Evolutionary conservation across 2,329 filamentous ascomycete genomes (phyloP), one percentile per base, ranked within the genome.

Genomic region (Colletotrichum spaethianum): DNA sequence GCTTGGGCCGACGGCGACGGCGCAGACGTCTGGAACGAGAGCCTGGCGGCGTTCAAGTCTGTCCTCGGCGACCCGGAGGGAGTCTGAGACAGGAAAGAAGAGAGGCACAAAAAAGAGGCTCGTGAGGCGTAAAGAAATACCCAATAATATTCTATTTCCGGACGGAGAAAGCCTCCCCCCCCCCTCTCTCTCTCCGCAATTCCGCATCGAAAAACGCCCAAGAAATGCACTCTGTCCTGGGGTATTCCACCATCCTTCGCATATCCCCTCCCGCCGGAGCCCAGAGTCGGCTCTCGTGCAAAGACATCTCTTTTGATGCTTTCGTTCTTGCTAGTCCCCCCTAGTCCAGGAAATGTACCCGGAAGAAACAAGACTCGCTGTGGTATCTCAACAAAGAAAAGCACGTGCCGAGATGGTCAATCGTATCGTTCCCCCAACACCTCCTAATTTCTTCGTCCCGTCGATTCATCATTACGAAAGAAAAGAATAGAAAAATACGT

Each of bases 11-110:
- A 82, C 60, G 79, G 81, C 2, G 80, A 87, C 28, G 86, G 85
- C 2, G 77, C 77, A 11, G 78, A 80, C 4, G 77, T 81, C 36
- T 93, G 91, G 90, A 77, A 81, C 44, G 75, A 77, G 62, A 82
- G 88, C 23, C 74, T 90, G 72, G 69, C 71, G 12, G 78, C 78
- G 18, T 92, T 93, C 75, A 89, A 86, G 76, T 56, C 56, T 3
- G 20, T 63, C 14, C 33, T 73, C 12, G 67, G 67, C 14, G 70
- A 72, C 5, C 50, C 12, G 18, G 46, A 65, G 36, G 50, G n/a
- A 33, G 59, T 26, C 76, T 40, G 76, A 12, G 20, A 48, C 2
- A 33, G 18, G 20, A 48, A 4, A 33, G 18, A 11, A 33, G 38
- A 55, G 16, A 52, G 6, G 11, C 16, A 59, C n/a, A 12, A 18